A percentile compares a stretch with the other conserved stretches of the same genome.
These are phyloP conservation scores for Acorus gramineus DNA, from an alignment of 106 monocot genomes.

Conservation along the genomic window DNA sequence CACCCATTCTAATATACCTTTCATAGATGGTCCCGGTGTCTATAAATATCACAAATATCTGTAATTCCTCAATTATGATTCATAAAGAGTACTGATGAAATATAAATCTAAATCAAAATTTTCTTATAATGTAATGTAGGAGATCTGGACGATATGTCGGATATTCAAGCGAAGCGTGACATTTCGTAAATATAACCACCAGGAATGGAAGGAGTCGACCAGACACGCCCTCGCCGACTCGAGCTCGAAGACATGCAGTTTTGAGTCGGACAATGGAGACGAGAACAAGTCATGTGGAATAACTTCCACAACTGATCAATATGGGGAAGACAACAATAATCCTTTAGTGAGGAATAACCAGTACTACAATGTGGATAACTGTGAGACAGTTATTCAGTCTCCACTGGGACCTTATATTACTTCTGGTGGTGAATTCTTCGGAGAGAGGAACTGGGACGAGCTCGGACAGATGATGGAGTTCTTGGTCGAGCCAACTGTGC, in stretches of 20 bases:
- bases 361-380: slow-evolving; percentile 13
- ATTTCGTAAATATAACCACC: slow-evolving; percentile 15
- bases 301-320: neutral
- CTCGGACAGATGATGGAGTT: slow-evolving; percentile 55
- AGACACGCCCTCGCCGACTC: slow-evolving; percentile 13
- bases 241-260: slow-evolving; percentile 38
- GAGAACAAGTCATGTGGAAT: slow-evolving; percentile 9
- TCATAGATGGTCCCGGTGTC: no score
- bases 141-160: slow-evolving; percentile 74
- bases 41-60: no score
- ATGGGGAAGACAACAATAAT: neutral
- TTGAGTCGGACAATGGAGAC: slow-evolving; percentile 44
- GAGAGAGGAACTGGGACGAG: slow-evolving; percentile 59
- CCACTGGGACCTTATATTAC: neutral
- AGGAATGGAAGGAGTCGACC: slow-evolving; percentile 11
- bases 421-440: slow-evolving; percentile 9
- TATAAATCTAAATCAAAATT: no score
- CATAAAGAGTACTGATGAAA: no score
- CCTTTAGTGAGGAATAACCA: slow-evolving; percentile 1
- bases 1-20: no score
- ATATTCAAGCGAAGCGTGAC: slow-evolving; percentile 59
- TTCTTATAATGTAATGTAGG: slow-evolving; percentile 15
- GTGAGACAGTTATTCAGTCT: slow-evolving; percentile 8
- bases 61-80: no score
- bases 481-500: slow-evolving; percentile 17